These are phyloP conservation scores for Termitomyces sp. DNA, from an alignment of 768 basidiomycete genomes.

Conservation along the genomic window DNA sequence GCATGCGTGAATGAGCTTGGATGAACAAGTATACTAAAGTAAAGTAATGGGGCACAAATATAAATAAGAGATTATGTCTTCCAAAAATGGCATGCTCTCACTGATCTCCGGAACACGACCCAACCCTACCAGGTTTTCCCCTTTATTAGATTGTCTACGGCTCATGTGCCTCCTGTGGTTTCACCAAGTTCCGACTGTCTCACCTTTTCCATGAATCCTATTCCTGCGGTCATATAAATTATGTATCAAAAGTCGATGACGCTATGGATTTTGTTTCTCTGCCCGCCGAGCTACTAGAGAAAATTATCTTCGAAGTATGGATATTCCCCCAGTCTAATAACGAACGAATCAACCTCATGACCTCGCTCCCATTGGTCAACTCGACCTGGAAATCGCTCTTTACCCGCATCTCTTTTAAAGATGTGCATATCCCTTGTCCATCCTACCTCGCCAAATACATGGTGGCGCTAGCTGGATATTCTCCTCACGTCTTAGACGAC, in stretches of 20 bases:
- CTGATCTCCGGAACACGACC: not conserved
- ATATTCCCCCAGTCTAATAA: constrained; percentile 15
- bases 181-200: constrained; percentile 1
- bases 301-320: constrained; percentile 27
- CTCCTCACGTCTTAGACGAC: not conserved
- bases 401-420: constrained; percentile 20
- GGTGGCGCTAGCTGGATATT: constrained; percentile 5
- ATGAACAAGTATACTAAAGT: no score
- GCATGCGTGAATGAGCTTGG: constrained; percentile 38
- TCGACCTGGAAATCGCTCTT: constrained; percentile 23
- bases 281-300: constrained; percentile 9
- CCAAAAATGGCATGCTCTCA: not conserved
- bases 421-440: constrained; percentile 26
- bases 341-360: constrained; percentile 26
- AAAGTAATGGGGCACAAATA: not conserved
- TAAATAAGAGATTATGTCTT: not conserved
- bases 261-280: not conserved
- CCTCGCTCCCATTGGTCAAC: constrained; percentile 22
- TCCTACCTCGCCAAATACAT: constrained; percentile 15
- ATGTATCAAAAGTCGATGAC: not conserved
- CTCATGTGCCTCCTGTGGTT: not conserved
- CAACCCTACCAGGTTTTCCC: not conserved
- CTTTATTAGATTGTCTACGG: not conserved
- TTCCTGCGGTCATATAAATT: not conserved
- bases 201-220: not conserved